These are phyloP conservation scores for Orbilia ellipsospora DNA, from an alignment of 2,329 filamentous ascomycete genomes.

Conservation along the genomic window DNA sequence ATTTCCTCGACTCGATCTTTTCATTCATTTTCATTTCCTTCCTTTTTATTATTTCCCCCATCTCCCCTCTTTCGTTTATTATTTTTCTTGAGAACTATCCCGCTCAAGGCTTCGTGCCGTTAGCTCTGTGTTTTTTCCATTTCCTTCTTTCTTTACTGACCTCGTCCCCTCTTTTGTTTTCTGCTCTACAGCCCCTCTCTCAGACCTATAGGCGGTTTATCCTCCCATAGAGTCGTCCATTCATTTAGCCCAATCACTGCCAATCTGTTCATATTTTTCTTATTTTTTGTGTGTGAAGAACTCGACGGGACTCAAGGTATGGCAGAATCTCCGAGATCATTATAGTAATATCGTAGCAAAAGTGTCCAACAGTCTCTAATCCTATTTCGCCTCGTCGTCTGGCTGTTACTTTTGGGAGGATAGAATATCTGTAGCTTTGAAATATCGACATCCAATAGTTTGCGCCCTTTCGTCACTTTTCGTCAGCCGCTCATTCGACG, in stretches of 20 bases:
- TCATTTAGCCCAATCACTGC: constrained; percentile 61
- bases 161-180: constrained; percentile 64
- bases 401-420: not conserved
- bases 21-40: constrained; percentile 54
- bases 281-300: not conserved
- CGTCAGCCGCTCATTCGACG: constrained; percentile 47
- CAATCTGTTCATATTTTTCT: constrained; percentile 58
- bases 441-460: constrained; percentile 27
- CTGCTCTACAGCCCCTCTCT: constrained; percentile 63
- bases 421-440: constrained; percentile 12
- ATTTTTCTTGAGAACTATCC: constrained; percentile 56
- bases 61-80: constrained; percentile 55
- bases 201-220: constrained; percentile 60
- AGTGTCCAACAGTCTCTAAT: no score
- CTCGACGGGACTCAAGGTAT: constrained; percentile 13
- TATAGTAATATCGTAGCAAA: not conserved
- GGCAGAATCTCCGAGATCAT: not conserved
- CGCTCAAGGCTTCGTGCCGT: constrained; percentile 58
- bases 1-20: constrained; percentile 49
- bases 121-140: constrained; percentile 24
- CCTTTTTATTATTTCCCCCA: constrained; percentile 32
- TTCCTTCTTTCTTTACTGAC: constrained; percentile 27
- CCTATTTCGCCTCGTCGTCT: no score
- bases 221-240: constrained; percentile 63
- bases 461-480: constrained; percentile 14